A percentile compares a stretch with the other conserved stretches of the same genome.
phyloP scores from a whole-genome alignment of 129 eudicot species.

The Lonicera japonica region DNA sequence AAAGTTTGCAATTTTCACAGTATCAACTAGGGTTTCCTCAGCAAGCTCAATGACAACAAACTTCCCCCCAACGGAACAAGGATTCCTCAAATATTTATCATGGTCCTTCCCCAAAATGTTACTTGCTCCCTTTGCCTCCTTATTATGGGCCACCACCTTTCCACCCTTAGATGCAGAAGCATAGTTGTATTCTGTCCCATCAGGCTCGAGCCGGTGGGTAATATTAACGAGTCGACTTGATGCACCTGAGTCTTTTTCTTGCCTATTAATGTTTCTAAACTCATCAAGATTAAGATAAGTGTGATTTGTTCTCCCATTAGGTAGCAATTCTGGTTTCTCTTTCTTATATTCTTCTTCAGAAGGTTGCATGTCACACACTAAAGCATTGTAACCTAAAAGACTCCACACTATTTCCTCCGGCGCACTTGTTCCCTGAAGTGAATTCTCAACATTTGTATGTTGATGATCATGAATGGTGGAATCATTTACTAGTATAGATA shows the following conservation, averaged over 20 bases:
- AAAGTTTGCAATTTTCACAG: conserved; percentile 83
- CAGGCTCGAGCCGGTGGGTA: conserved; percentile 91
- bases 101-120: conserved; percentile 78
- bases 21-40: conserved; percentile 84
- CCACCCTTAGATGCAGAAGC: conserved; percentile 92
- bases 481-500: conserved; percentile 21
- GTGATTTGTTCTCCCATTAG: conserved; percentile 27
- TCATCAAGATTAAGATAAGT: conserved; percentile 51
- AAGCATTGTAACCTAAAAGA: conserved; percentile 42
- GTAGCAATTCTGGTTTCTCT: conserved; percentile 21
- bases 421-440: conserved; percentile 29
- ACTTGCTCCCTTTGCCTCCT: conserved; percentile 90
- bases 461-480: conserved; percentile 12
- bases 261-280: conserved; percentile 34
- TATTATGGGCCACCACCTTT: conserved; percentile 78
- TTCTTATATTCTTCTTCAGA: conserved; percentile 23
- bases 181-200: conserved; percentile 81
- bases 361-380: conserved; percentile 38
- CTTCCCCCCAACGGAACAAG: conserved; percentile 78
- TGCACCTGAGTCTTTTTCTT: conserved; percentile 27
- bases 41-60: conserved; percentile 78
- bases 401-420: conserved; percentile 37
- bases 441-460: conserved; percentile 22
- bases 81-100: conserved; percentile 86
- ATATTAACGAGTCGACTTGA: conserved; percentile 52